phyloP scores from a whole-genome alignment of 2,329 filamentous ascomycete species.

The Penicillium olsonii region DNA sequence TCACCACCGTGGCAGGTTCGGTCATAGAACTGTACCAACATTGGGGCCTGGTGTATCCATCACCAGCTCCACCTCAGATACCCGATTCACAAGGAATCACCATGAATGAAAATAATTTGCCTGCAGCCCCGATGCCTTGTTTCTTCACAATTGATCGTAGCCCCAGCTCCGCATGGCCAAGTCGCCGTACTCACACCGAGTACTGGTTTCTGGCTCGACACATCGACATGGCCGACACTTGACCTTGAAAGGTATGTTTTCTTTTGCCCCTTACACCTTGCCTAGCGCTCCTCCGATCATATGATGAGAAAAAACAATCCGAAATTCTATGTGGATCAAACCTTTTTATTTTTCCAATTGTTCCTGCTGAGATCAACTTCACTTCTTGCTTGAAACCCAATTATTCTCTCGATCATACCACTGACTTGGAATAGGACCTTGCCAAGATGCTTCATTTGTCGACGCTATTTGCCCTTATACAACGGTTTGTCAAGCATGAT shows the following conservation, averaged over 20 bases:
- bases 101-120: conserved; percentile 2
- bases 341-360: conserved; percentile 71
- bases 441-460: too few relatives aligned
- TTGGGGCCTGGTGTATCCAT: neutral
- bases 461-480: too few relatives aligned
- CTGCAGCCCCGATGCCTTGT: neutral
- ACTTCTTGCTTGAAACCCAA: neutral
- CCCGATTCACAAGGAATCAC: conserved; percentile 14
- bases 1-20: conserved; percentile 3
- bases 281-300: conserved; percentile 38
- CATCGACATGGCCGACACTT: too few relatives aligned
- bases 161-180: too few relatives aligned
- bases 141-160: neutral
- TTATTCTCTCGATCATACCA: conserved; percentile 4
- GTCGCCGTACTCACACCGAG: too few relatives aligned
- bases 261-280: conserved; percentile 25
- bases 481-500: conserved; percentile 79
- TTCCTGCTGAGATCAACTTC: conserved; percentile 78
- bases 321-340: conserved; percentile 49
- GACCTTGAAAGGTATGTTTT: conserved; percentile 72
- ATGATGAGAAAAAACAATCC: conserved; percentile 45
- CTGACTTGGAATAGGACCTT: conserved; percentile 61
- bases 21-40: conserved; percentile 4
- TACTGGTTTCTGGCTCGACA: too few relatives aligned
- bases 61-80: conserved; percentile 9